Conservation (phyloP, 2,329 filamentous ascomycete species). For the Aureobasidium sp. region DNA sequence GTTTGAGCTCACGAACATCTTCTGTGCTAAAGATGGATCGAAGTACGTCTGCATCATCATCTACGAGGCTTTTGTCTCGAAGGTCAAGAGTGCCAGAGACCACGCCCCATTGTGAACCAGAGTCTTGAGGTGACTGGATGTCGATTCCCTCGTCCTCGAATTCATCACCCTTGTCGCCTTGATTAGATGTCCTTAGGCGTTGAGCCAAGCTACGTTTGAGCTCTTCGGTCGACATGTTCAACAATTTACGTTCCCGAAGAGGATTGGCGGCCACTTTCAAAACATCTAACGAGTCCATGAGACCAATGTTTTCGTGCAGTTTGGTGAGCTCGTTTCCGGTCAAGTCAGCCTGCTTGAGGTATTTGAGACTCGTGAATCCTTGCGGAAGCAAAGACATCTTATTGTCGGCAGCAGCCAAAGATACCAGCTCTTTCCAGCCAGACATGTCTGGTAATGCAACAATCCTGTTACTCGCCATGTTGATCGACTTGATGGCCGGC, state of each 20-base stretch:
- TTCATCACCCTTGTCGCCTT: constrained; percentile 29
- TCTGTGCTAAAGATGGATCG: constrained; percentile 39
- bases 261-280: constrained; percentile 85
- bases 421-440: constrained; percentile 66
- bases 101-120: constrained; percentile 23
- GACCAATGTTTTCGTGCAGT: constrained; percentile 67
- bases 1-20: constrained; percentile 52
- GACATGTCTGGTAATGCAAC: constrained; percentile 64
- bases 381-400: constrained; percentile 66
- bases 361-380: constrained; percentile 62
- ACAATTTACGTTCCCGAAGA: constrained; percentile 77
- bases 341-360: constrained; percentile 71
- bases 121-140: constrained; percentile 17
- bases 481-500: constrained; percentile 66
- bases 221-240: constrained; percentile 71
- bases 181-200: constrained; percentile 50
- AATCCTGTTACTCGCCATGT: constrained; percentile 75
- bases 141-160: constrained; percentile 20
- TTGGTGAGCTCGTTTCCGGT: constrained; percentile 74
- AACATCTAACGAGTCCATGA: constrained; percentile 70
- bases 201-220: constrained; percentile 67
- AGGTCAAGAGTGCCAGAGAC: constrained; percentile 36
- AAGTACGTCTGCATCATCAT: constrained; percentile 35
- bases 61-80: constrained; percentile 31
- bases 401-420: constrained; percentile 75